Evolutionary conservation across 2,329 filamentous ascomycete genomes (phyloP).

Genomic region (Paraconiothyrium brasiliense): DNA sequence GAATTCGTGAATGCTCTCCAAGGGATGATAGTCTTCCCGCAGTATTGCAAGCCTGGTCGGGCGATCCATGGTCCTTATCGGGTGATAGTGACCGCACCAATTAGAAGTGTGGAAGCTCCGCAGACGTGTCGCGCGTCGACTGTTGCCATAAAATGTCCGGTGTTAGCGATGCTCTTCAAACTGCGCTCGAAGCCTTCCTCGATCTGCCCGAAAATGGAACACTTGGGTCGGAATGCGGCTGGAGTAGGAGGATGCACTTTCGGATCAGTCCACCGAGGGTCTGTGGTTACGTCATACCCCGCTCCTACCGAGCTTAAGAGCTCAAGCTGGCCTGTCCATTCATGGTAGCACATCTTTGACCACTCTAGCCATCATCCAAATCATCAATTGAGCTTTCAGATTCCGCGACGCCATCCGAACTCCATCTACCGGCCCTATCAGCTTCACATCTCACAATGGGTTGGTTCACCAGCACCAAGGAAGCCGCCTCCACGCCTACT

Average conservation of each 20-base stretch:
- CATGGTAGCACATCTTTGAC: not conserved
- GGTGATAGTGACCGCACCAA: not conserved
- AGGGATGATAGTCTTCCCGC: not conserved
- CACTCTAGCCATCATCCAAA: not conserved
- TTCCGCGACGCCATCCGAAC: not conserved
- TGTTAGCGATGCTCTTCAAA: not conserved
- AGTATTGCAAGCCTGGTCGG: not conserved
- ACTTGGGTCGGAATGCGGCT: not conserved
- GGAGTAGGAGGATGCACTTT: not conserved
- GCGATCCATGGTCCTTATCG: not conserved
- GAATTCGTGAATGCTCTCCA: not conserved
- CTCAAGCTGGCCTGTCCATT: slow-evolving; percentile 1
- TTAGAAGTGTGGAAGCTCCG: slow-evolving; percentile 2
- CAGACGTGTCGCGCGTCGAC: not conserved
- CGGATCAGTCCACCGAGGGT: not conserved
- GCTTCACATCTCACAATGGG: slow-evolving; percentile 19
- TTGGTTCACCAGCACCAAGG: slow-evolving; percentile 24
- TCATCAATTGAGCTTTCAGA: not conserved
- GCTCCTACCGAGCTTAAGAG: slow-evolving; percentile 11
- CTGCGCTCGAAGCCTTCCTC: not conserved
- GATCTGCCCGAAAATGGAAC: not conserved
- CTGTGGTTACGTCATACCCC: slow-evolving; percentile 5
- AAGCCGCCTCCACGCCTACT: slow-evolving; percentile 14
- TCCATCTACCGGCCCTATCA: not conserved
- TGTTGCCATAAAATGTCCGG: not conserved